Percentiles rank a stretch among this genome's conserved stretches.
phyloP scores from a whole-genome alignment of 164 flowering plant species.

The Chimonanthus praecox region DNA sequence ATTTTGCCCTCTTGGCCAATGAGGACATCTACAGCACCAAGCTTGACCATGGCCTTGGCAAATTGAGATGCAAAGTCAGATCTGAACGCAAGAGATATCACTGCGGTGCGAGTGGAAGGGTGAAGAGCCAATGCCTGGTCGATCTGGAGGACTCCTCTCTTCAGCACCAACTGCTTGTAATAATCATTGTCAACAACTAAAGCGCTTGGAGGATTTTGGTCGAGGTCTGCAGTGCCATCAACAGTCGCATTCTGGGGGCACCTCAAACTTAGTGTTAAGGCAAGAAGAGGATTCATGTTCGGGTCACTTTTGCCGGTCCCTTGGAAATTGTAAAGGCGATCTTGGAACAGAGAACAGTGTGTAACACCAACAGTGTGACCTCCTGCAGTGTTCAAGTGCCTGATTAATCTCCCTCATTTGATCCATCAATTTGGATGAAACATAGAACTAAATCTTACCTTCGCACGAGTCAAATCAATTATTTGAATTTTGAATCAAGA shows the following conservation, averaged over 20 bases:
- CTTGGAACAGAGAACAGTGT: slow-evolving; percentile 33
- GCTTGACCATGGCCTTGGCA: slow-evolving; percentile 12
- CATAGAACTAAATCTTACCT: too few species aligned
- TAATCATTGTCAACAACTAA: neutral
- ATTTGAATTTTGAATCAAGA: too few species aligned
- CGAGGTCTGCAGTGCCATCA: slow-evolving; percentile 23
- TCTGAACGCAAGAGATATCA: neutral
- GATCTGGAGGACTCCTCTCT: slow-evolving; percentile 10
- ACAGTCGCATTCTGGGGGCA: slow-evolving; percentile 12
- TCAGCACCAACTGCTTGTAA: neutral
- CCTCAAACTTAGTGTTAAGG: slow-evolving; percentile 8
- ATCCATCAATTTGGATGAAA: neutral
- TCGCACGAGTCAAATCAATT: too few species aligned
- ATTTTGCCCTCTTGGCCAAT: slow-evolving; percentile 8
- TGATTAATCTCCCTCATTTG: neutral
- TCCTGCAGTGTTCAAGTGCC: slow-evolving; percentile 21
- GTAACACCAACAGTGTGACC: slow-evolving; percentile 54
- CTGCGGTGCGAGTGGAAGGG: neutral
- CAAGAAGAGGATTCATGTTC: slow-evolving; percentile 31
- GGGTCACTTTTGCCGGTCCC: slow-evolving; percentile 39
- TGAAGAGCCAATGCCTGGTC: slow-evolving; percentile 12
- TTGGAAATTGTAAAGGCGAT: slow-evolving; percentile 45
- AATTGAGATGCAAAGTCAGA: neutral
- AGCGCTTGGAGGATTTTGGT: slow-evolving; percentile 24
- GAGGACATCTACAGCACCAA: slow-evolving; percentile 10